Conservation (phyloP, 257 asterid species). For the Capsicum chinense region DNA sequence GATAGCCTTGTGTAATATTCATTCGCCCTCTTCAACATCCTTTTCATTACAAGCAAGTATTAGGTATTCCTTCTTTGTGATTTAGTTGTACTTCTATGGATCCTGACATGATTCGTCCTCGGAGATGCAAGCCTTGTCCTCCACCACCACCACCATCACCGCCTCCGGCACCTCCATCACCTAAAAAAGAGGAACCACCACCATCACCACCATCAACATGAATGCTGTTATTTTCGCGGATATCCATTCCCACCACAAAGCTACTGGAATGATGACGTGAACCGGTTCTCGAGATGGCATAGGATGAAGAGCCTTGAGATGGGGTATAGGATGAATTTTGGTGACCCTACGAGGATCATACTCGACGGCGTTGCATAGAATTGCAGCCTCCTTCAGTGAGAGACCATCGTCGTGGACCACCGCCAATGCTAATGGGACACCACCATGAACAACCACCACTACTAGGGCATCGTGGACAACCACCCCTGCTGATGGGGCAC, state of each 20-base stretch:
- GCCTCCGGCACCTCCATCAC: background rate
- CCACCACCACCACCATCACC: background rate
- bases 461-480: background rate
- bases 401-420: slow-evolving; percentile 1
- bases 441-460: background rate
- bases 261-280: background rate
- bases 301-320: slow-evolving; percentile 19
- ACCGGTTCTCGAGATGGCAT: background rate
- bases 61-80: too few relatives aligned
- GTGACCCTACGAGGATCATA: background rate
- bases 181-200: background rate
- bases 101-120: slow-evolving; percentile 21
- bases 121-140: slow-evolving; percentile 11
- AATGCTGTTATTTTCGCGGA: background rate
- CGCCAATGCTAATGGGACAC: background rate
- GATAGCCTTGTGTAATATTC: too few relatives aligned
- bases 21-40: too few relatives aligned
- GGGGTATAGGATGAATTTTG: slow-evolving; percentile 20
- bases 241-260: background rate
- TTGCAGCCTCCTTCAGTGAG: background rate
- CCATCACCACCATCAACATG: background rate
- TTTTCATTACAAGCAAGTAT: too few relatives aligned
- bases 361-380: background rate
- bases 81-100: background rate
- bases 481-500: background rate